A percentile compares a stretch with the other conserved stretches of the same genome.
phyloP scores from a whole-genome alignment of 2,329 filamentous ascomycete genomes.

The Apiospora phragmitis region DNA sequence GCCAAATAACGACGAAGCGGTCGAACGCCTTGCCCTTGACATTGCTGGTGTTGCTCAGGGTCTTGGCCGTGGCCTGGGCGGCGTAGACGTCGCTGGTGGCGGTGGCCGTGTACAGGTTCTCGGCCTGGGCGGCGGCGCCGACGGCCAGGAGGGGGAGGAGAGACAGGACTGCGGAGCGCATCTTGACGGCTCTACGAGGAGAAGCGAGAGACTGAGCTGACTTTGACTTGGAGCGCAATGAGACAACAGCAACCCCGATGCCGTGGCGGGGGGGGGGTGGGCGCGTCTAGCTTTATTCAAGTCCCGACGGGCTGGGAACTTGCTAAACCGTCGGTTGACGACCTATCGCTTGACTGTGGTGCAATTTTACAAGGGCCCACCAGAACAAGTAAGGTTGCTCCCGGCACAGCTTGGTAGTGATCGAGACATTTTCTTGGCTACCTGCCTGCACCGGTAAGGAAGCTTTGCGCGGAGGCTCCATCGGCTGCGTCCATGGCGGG shows the following conservation, averaged over 20 bases:
- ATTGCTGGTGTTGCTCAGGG: conserved; percentile 59
- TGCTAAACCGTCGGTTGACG: not conserved
- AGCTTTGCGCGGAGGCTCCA: not conserved
- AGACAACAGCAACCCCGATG: not conserved
- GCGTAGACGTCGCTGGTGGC: conserved; percentile 50
- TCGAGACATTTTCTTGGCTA: not conserved
- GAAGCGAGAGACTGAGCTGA: conserved; percentile 3
- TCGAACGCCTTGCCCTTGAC: conserved; percentile 73
- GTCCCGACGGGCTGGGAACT: not conserved
- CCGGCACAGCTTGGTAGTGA: not conserved
- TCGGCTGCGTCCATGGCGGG: not conserved
- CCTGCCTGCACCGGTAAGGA: not conserved
- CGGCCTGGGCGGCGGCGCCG: conserved; percentile 21
- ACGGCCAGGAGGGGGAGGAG: conserved; percentile 22
- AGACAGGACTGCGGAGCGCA: conserved; percentile 25
- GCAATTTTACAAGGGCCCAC: not conserved
- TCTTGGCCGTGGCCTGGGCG: conserved; percentile 61
- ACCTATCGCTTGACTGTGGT: not conserved
- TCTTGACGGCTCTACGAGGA: conserved; percentile 18
- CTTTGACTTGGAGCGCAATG: not conserved
- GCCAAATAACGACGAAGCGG: conserved; percentile 71
- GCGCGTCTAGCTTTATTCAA: not conserved
- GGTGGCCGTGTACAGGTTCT: conserved; percentile 51
- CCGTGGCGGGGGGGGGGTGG: not conserved
- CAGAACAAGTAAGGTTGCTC: not conserved